Evolutionary conservation across 225 moss, liverwort and hornwort species (phyloP), one percentile per base, ranked within the genome.

Genomic region (Lunularia cruciata): DNA sequence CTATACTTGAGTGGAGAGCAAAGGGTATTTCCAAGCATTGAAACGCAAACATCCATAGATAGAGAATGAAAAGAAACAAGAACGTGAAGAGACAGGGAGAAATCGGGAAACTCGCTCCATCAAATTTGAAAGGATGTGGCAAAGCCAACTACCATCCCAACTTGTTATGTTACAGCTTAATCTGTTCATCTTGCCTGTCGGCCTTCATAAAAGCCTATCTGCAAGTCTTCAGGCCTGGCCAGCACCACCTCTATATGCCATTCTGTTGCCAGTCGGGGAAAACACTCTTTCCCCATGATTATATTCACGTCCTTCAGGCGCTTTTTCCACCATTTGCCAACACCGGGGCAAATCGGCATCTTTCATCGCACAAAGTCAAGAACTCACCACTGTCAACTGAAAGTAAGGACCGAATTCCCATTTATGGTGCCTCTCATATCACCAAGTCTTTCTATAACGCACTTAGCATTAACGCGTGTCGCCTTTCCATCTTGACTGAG

Each of bases 121-220:
- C 5, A 14, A 60, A 36, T 16, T 60, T 4, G 4, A 42, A 48
- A 65, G 46, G 65, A 32, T 30, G 65, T 3, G 47, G 45, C 49
- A 16, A 34, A 49, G 49, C 48, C 47, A 16, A 49, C 45, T 49
- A 8, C 47, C 66, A 48, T 67, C 47, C 20, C 48, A 65, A 65
- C 12, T 67, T 67, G n/a, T 15, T 67, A 67, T 67, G 48, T 48
- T 67, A 67, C 66, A 67, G 66, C 48, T 33, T 34, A 51, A 15
- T 49, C 66, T 67, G 8, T 33, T 30, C 10, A 28, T 31, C 20
- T 67, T 19, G 35, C 66, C 32, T 31, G 49, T 49, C 19, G 11
- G 20, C 48, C 19, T 51, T 49, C n/a, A 32, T n/a, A 19, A 51
- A 34, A 45, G 28, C 45, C 34, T 49, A 35, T 65, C 33, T 33